Conservation (phyloP, 192 early-diverging fungal species). For the Backusella westeae region DNA sequence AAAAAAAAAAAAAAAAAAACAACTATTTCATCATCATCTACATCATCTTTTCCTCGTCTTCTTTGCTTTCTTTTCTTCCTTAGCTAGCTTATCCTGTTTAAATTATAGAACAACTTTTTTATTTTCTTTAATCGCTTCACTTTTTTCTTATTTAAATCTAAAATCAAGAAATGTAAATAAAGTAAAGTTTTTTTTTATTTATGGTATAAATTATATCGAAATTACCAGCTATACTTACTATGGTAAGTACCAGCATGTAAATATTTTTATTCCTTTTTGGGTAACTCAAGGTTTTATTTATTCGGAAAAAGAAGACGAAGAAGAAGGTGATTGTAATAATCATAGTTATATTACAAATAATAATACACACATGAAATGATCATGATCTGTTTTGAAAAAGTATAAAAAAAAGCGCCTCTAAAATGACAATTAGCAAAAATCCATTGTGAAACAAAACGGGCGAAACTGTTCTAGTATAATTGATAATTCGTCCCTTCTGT, state of each 20-base stretch:
- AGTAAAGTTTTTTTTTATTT: background rate
- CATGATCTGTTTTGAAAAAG: background rate
- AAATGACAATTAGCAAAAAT: background rate
- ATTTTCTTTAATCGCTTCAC: background rate
- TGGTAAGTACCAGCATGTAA: background rate
- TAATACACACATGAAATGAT: background rate
- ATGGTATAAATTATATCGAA: background rate
- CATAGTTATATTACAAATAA: background rate
- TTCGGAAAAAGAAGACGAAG: background rate
- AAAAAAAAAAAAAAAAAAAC: background rate
- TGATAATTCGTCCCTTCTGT: background rate
- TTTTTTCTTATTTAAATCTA: background rate
- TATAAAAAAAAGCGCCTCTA: background rate
- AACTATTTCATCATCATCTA: background rate
- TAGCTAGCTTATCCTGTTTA: background rate
- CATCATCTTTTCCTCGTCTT: background rate
- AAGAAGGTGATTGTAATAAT: background rate
- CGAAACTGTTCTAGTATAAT: background rate
- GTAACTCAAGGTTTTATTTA: background rate
- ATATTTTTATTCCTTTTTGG: background rate
- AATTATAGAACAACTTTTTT: background rate
- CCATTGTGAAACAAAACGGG: background rate
- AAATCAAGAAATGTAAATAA: slow-evolving; percentile 1
- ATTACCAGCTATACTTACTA: background rate
- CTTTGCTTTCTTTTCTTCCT: background rate